These are phyloP conservation scores for Polymyxa betae DNA, from an alignment of 208 protist genomes.

Conservation along the genomic window DNA sequence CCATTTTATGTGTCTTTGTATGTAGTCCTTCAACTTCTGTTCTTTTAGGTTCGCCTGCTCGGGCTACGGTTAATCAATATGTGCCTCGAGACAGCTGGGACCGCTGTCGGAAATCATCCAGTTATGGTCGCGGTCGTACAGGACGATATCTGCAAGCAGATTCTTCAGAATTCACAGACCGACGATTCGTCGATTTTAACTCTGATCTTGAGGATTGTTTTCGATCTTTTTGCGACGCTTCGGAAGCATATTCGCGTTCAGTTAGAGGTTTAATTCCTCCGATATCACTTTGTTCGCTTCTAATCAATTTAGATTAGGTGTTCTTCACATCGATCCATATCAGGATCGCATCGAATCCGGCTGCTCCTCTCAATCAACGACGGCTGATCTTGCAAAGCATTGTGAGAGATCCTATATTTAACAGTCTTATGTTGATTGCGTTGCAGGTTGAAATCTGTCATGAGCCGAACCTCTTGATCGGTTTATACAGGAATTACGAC, in stretches of 20 bases:
- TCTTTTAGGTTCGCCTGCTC: constrained; percentile 19
- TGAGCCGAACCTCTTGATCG: constrained; percentile 35
- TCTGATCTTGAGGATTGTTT: constrained; percentile 15
- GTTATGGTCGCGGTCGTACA: constrained; percentile 22
- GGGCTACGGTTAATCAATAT: constrained; percentile 47
- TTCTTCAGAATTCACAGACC: constrained; percentile 49
- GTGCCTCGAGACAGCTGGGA: not conserved
- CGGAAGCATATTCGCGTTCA: constrained; percentile 31
- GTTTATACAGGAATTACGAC: constrained; percentile 45
- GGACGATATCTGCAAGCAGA: constrained; percentile 43
- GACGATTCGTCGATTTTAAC: not conserved
- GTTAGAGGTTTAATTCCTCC: not conserved
- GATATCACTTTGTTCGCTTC: not conserved
- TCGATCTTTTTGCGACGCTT: constrained; percentile 24
- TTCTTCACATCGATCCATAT: constrained; percentile 50
- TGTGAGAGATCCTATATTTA: too few relatives aligned
- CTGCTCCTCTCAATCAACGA: not conserved
- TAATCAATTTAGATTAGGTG: not conserved
- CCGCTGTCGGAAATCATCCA: not conserved
- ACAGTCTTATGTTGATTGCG: too few relatives aligned
- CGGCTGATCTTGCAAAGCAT: constrained; percentile 23
- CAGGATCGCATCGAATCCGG: not conserved
- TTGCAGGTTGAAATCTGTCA: constrained; percentile 52
- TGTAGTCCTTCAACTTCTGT: too few relatives aligned
- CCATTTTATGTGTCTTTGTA: too few relatives aligned